Evolutionary conservation across 202 grass and related monocot species (phyloP).

Genomic region (Zizania palustris): DNA sequence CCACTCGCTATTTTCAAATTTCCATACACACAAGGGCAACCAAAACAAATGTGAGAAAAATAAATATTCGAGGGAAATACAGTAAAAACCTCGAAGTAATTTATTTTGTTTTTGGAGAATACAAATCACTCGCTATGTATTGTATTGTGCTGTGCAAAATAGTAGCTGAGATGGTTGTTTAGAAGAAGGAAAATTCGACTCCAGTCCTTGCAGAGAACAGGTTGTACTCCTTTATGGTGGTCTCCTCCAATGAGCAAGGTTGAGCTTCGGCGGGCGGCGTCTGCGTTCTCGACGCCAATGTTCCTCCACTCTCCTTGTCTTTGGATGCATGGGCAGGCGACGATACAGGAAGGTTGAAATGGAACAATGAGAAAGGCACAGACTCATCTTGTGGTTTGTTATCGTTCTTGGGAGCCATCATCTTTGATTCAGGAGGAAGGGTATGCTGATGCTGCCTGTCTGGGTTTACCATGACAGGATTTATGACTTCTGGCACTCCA

Average conservation of each 20-base stretch:
- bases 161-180: slow-evolving; percentile 18
- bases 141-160: slow-evolving; percentile 30
- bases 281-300: slow-evolving; percentile 6
- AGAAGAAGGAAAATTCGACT: slow-evolving; percentile 57
- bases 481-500: slow-evolving; percentile 14
- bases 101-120: slow-evolving; percentile 60
- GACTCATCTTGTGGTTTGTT: slow-evolving; percentile 33
- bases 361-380: slow-evolving; percentile 69
- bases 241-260: slow-evolving; percentile 61
- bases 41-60: slow-evolving; percentile 35
- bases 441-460: slow-evolving; percentile 24
- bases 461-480: neutral
- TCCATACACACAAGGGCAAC: slow-evolving; percentile 58
- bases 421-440: slow-evolving; percentile 7
- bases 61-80: slow-evolving; percentile 48
- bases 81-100: slow-evolving; percentile 57
- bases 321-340: slow-evolving; percentile 36
- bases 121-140: slow-evolving; percentile 53
- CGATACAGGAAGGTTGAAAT: slow-evolving; percentile 62
- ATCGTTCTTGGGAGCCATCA: slow-evolving; percentile 21
- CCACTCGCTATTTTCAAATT: slow-evolving; percentile 63
- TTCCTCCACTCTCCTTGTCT: slow-evolving; percentile 40
- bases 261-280: slow-evolving; percentile 19
- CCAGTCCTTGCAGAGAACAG: slow-evolving; percentile 62
- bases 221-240: slow-evolving; percentile 74